Evolutionary conservation across 768 basidiomycete genomes (phyloP).

Genomic region (Xanthoconium purpureum): DNA sequence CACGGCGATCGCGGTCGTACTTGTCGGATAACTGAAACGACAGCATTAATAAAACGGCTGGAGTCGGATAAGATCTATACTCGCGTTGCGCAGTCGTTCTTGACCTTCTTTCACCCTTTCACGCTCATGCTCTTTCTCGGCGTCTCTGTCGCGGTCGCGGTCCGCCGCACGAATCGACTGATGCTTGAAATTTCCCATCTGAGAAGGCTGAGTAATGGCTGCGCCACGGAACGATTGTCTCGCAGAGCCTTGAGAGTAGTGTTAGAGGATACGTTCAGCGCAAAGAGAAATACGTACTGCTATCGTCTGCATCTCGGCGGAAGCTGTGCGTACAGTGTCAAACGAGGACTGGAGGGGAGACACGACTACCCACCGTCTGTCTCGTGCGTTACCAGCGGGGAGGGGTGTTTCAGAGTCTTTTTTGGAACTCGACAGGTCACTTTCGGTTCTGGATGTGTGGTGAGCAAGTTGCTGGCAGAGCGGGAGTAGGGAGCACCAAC

Average conservation of each 20-base stretch:
- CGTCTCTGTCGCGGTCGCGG: constrained; percentile 47
- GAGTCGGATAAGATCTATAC: constrained; percentile 2
- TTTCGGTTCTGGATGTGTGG: constrained; percentile 45
- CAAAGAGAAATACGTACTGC: constrained; percentile 42
- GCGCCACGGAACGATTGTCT: constrained; percentile 69
- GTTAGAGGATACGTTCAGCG: constrained; percentile 4
- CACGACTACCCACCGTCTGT: constrained; percentile 54
- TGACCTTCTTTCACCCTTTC: constrained; percentile 76
- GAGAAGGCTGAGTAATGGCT: constrained; percentile 70
- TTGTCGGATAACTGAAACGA: constrained; percentile 74
- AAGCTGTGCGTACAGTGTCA: constrained; percentile 45
- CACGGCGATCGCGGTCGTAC: constrained; percentile 78
- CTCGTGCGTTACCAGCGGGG: constrained; percentile 52
- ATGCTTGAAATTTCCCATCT: constrained; percentile 93
- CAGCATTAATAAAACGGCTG: neutral
- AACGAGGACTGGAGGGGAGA: neutral
- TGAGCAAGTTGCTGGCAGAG: constrained; percentile 16
- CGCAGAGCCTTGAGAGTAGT: constrained; percentile 43
- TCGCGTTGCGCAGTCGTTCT: constrained; percentile 71
- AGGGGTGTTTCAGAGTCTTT: constrained; percentile 64
- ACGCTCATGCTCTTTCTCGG: constrained; percentile 48
- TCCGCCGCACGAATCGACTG: constrained; percentile 73
- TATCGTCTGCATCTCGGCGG: constrained; percentile 74
- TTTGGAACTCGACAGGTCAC: constrained; percentile 35
- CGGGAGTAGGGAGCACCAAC: constrained; percentile 41